Evolutionary conservation across 257 asterid species (phyloP).

Genomic region (Scutellaria galericulata): DNA sequence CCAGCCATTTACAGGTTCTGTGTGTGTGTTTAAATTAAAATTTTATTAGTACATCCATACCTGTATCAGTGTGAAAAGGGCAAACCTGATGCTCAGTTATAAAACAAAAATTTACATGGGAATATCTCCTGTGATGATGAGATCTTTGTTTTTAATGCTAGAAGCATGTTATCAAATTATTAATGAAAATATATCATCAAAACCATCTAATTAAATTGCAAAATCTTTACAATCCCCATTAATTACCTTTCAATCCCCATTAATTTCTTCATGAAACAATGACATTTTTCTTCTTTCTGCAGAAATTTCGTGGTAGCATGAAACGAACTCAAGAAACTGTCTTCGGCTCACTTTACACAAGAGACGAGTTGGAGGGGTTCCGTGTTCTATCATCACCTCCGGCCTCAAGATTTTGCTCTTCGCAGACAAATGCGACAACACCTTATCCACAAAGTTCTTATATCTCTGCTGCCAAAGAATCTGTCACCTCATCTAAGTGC

Average conservation of each 20-base stretch:
- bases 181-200: conserved; percentile 32
- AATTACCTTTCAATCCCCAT: conserved; percentile 9
- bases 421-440: no score
- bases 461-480: no score
- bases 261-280: conserved; percentile 14
- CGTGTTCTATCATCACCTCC: conserved; percentile 16
- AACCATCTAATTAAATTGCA: conserved; percentile 29
- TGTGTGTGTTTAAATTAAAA: not conserved
- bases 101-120: conserved; percentile 10
- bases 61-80: not conserved
- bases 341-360: conserved; percentile 18
- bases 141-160: conserved; percentile 43
- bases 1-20: conserved; percentile 84
- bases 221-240: conserved; percentile 27
- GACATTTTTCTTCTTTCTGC: conserved; percentile 33
- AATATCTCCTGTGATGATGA: not conserved
- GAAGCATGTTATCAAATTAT: conserved; percentile 32
- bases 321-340: conserved; percentile 46
- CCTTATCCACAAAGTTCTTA: no score
- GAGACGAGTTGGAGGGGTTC: conserved; percentile 29
- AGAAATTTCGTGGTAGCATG: conserved; percentile 63
- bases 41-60: not conserved
- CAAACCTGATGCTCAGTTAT: not conserved
- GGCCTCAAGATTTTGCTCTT: no score
- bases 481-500: no score